Evolutionary conservation across 768 basidiomycete species (phyloP), one percentile per base, ranked within the genome.

Genomic region (Bullera alba): DNA sequence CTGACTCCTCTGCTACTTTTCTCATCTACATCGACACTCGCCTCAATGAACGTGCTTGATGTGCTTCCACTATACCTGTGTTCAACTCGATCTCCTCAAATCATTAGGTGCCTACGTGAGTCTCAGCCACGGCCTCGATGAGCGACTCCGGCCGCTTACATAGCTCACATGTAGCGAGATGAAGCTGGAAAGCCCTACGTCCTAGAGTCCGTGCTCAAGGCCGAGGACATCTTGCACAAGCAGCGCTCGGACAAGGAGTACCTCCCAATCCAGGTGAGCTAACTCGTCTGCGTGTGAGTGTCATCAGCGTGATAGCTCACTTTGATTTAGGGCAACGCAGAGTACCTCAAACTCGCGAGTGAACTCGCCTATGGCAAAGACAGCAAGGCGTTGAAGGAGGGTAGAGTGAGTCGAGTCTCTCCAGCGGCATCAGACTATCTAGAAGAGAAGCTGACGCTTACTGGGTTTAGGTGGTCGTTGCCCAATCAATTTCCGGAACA

Each of bases 401-500:
- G 60, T 16, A 51, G 83, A 67, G 75, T 84, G 53, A 47, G 86
- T 80, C 38, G 3, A 8, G 5, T 16, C 34, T 15, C 27, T 2
- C 28, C 5, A 6, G 17, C 27, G 19, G 44, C 6, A 38, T 36
- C 38, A 10, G 28, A 44, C 17, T n/a, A 21, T 29, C 27, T 15
- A 15, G 15, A 28, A 3, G 32, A 14, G 7, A 7, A 3, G 38
- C 25, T 44, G 23, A 41, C 22, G 12, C 38, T 17, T 6, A 21
- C 3, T 38, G 10, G 25, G n/a, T n/a, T 42, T 49, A 92, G 86
- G 78, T 92, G 67, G 81, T 87, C 21, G 79, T 86, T 30, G 84
- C 89, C 6, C 95, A 99, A 74, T 84, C 92, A 48, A 92, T 99
- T 73, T 97, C 93, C 26, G 95, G 95, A 5, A 99, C 95, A 10